A percentile compares a stretch with the other conserved stretches of the same genome.
Evolutionary conservation across 2,329 filamentous ascomycete genomes (phyloP).

Genomic region (Epichloe uncinata): DNA sequence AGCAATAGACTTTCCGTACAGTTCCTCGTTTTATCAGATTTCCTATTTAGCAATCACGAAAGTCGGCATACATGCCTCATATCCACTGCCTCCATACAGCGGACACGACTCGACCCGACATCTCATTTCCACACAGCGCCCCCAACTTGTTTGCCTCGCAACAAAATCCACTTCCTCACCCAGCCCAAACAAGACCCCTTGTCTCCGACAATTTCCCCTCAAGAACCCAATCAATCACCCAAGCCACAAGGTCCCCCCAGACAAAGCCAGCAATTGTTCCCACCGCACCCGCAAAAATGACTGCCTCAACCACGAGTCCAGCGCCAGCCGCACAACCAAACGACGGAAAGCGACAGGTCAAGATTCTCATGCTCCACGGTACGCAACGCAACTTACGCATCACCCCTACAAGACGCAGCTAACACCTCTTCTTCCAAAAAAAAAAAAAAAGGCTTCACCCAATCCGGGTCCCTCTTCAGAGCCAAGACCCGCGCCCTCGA

Average conservation of each 20-base stretch:
- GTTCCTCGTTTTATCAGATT: too few species aligned
- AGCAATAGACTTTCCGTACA: too few species aligned
- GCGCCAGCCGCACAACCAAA: neutral
- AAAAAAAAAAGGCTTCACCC: constrained; percentile 63
- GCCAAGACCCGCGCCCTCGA: constrained; percentile 79
- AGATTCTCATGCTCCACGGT: constrained; percentile 70
- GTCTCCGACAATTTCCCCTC: neutral
- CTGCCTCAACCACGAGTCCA: neutral
- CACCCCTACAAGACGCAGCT: neutral
- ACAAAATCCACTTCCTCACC: constrained; percentile 7
- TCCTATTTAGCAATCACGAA: too few species aligned
- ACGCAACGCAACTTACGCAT: constrained; percentile 12
- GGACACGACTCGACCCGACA: too few species aligned
- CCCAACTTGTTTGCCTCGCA: neutral
- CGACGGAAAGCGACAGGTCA: constrained; percentile 38
- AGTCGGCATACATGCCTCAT: neutral
- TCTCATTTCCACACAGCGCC: neutral
- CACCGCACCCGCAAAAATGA: neutral
- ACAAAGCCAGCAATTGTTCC: too few species aligned
- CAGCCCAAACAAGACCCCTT: neutral
- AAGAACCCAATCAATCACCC: neutral
- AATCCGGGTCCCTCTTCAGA: constrained; percentile 74
- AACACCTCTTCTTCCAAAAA: neutral
- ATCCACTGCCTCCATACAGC: neutral
- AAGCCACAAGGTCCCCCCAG: neutral